A percentile compares a stretch with the other conserved stretches of the same genome.
Evolutionary conservation across 2,329 filamentous ascomycete species (phyloP).

Genomic region (Ascochyta pisi): DNA sequence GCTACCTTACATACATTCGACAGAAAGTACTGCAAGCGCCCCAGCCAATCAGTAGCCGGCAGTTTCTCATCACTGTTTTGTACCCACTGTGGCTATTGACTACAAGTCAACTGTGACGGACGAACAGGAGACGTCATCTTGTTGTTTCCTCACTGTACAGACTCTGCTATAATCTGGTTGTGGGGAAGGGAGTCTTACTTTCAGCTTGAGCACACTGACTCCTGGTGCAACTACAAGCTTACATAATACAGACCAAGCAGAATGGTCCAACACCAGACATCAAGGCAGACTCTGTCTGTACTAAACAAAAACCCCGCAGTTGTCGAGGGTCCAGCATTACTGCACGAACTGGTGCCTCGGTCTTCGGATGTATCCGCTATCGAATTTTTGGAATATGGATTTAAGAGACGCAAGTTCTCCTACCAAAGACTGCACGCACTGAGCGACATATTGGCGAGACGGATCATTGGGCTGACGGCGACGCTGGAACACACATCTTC

Average conservation of each 20-base stretch:
- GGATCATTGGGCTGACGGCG: constrained; percentile 26
- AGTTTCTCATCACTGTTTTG: constrained; percentile 44
- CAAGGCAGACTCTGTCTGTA: constrained; percentile 45
- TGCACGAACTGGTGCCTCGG: constrained; percentile 68
- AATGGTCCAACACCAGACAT: constrained; percentile 33
- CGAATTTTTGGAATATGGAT: constrained; percentile 65
- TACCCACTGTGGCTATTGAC: constrained; percentile 8
- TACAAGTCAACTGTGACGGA: constrained; percentile 10
- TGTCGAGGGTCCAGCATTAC: constrained; percentile 62
- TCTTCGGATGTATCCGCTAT: constrained; percentile 59
- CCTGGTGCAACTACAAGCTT: constrained; percentile 3
- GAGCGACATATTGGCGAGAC: constrained; percentile 62
- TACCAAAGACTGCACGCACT: constrained; percentile 69
- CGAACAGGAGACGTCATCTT: not conserved
- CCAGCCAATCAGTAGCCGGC: constrained; percentile 41
- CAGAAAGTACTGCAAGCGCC: constrained; percentile 20
- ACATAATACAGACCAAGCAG: constrained; percentile 25
- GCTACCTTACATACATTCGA: constrained; percentile 24
- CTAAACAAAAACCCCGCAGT: constrained; percentile 62
- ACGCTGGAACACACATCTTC: constrained; percentile 42
- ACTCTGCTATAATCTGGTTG: not conserved
- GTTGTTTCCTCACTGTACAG: not conserved
- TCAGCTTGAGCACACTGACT: constrained; percentile 6
- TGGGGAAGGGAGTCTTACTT: not conserved
- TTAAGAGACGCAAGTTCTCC: constrained; percentile 57